Conservation (phyloP, 371 early-diverging fungal genomes). For the Funneliformis caledonium region DNA sequence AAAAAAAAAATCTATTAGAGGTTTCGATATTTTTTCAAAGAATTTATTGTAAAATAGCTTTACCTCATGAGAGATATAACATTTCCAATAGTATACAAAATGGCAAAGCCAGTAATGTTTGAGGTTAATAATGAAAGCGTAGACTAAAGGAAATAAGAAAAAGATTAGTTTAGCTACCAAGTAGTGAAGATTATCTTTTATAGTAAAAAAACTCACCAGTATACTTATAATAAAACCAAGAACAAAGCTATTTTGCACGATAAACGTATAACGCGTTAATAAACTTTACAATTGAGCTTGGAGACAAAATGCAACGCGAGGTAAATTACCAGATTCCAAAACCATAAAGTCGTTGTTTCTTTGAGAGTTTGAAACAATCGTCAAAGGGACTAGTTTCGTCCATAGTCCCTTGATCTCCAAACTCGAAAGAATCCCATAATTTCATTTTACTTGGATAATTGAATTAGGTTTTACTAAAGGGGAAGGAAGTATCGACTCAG, state of each 20-base stretch:
- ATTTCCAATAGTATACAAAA: constrained; percentile 90
- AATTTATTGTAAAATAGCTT: background rate
- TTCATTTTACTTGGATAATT: background rate
- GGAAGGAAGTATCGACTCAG: no score
- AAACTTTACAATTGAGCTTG: background rate
- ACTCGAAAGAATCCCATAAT: constrained; percentile 25
- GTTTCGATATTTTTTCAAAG: background rate
- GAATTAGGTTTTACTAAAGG: background rate
- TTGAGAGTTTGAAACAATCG: constrained; percentile 65
- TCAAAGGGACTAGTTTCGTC: constrained; percentile 50
- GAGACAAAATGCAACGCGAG: background rate
- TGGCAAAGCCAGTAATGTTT: constrained; percentile 76
- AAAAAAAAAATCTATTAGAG: constrained; percentile 10
- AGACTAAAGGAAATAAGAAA: constrained; percentile 51
- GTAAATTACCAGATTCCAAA: constrained; percentile 75
- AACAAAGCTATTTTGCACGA: constrained; percentile 57
- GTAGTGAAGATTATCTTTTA: background rate
- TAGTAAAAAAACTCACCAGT: constrained; percentile 56
- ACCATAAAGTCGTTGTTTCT: constrained; percentile 87
- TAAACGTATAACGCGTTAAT: background rate
- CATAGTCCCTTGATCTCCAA: constrained; percentile 41
- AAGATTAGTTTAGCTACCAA: background rate
- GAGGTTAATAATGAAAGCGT: constrained; percentile 65
- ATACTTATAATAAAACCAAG: constrained; percentile 76
- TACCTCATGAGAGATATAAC: constrained; percentile 80